Evolutionary conservation across 371 early-diverging fungal genomes (phyloP).

Genomic region (Lichtheimia corymbifera): DNA sequence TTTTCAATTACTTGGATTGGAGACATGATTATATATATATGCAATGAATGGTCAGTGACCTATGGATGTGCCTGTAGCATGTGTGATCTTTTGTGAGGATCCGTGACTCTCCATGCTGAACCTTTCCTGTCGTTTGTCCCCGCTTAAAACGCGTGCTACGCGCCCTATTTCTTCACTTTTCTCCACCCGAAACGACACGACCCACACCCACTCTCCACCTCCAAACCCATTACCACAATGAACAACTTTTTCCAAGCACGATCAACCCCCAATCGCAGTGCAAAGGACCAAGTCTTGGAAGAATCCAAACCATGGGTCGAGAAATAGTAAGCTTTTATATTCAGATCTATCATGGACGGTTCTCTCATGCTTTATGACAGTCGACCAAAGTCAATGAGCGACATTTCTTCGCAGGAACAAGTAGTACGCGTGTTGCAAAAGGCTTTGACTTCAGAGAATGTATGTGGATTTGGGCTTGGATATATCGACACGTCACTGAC

Average conservation of each 20-base stretch:
- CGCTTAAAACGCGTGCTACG: no score
- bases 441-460: conserved; percentile 84
- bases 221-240: conserved; percentile 1
- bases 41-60: no score
- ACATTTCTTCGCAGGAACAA: conserved; percentile 90
- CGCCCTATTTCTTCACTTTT: no score
- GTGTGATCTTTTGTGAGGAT: no score
- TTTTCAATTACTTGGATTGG: no score
- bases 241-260: conserved; percentile 23
- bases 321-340: conserved; percentile 62
- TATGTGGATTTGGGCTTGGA: conserved; percentile 20
- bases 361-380: conserved; percentile 25
- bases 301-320: conserved; percentile 75
- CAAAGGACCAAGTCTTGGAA: conserved; percentile 5
- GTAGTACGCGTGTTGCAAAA: conserved; percentile 83
- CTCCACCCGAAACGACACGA: no score
- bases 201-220: background rate
- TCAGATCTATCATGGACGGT: no score
- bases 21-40: no score
- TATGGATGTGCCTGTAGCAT: no score
- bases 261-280: conserved; percentile 1
- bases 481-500: background rate
- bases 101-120: no score
- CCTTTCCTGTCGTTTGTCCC: no score
- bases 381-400: conserved; percentile 87